These are phyloP conservation scores for Sporothrix variecibatus DNA, from an alignment of 2,329 filamentous ascomycete species.

Conservation along the genomic window DNA sequence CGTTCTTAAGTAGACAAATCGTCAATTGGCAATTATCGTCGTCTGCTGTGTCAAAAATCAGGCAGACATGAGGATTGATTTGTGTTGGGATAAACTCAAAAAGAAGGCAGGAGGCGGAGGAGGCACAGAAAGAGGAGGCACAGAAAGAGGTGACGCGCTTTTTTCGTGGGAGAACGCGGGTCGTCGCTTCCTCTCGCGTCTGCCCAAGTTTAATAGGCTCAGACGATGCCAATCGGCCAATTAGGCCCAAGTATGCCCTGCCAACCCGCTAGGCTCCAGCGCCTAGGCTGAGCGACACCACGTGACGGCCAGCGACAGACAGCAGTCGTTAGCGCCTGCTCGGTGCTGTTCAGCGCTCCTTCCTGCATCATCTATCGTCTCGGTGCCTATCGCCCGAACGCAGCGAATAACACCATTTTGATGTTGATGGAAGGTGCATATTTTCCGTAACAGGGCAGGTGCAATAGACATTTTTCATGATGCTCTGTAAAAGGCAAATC, in stretches of 20 bases:
- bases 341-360: background rate
- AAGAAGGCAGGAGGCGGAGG: background rate
- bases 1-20: background rate
- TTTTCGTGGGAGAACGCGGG: slow-evolving; percentile 21
- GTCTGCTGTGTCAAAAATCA: slow-evolving; percentile 1
- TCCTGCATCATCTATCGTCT: background rate
- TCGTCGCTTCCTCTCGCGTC: slow-evolving; percentile 19
- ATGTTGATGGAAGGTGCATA: background rate
- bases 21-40: background rate
- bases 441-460: background rate
- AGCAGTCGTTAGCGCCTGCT: background rate
- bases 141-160: slow-evolving; percentile 20
- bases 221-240: background rate
- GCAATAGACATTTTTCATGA: background rate
- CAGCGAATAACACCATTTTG: background rate
- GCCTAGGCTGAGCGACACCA: slow-evolving; percentile 9
- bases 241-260: background rate
- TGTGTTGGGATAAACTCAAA: background rate
- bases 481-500: background rate
- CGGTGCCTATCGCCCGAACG: slow-evolving; percentile 20
- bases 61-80: slow-evolving; percentile 6
- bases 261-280: slow-evolving; percentile 15
- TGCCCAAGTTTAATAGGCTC: slow-evolving; percentile 19
- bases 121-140: background rate
- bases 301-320: background rate